phyloP scores from a whole-genome alignment of 495 filamentous ascomycete genomes.

The Penicillium macrosclerotiorum region DNA sequence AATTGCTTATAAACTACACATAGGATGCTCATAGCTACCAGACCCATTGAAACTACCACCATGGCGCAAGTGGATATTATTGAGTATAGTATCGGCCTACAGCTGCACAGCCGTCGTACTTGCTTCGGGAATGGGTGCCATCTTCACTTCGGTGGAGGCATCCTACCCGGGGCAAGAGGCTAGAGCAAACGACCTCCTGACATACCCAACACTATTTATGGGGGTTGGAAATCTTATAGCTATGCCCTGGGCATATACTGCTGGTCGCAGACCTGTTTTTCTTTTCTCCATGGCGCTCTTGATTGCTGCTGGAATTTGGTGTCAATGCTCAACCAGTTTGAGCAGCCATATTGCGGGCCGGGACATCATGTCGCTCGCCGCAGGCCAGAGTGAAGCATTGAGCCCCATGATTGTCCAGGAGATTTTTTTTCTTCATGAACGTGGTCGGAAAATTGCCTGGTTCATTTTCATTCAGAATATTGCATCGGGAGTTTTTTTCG shows the following conservation, averaged over 20 bases:
- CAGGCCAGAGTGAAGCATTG: conserved; percentile 26
- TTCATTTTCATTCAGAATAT: conserved; percentile 21
- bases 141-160: conserved; percentile 13
- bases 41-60: conserved; percentile 25
- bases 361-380: conserved; percentile 25
- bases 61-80: conserved; percentile 24
- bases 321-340: conserved; percentile 17
- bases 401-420: conserved; percentile 25
- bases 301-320: conserved; percentile 21
- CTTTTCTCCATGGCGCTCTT: conserved; percentile 22
- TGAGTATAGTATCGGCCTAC: conserved; percentile 17
- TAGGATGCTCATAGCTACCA: conserved; percentile 8
- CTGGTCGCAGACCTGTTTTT: conserved; percentile 25
- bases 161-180: conserved; percentile 21
- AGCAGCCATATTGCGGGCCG: conserved; percentile 24
- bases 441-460: conserved; percentile 19
- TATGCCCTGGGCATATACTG: conserved; percentile 21
- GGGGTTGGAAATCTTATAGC: conserved; percentile 26
- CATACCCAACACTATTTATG: conserved; percentile 31
- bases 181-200: conserved; percentile 21
- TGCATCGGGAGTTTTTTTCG: conserved; percentile 13
- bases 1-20: neutral
- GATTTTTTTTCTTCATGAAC: conserved; percentile 21
- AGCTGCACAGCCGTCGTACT: conserved; percentile 18
- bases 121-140: conserved; percentile 25